Percentiles rank a stretch among this genome's conserved stretches.
phyloP scores from a whole-genome alignment of 257 asterid genomes.

The Primulina huaijiensis region DNA sequence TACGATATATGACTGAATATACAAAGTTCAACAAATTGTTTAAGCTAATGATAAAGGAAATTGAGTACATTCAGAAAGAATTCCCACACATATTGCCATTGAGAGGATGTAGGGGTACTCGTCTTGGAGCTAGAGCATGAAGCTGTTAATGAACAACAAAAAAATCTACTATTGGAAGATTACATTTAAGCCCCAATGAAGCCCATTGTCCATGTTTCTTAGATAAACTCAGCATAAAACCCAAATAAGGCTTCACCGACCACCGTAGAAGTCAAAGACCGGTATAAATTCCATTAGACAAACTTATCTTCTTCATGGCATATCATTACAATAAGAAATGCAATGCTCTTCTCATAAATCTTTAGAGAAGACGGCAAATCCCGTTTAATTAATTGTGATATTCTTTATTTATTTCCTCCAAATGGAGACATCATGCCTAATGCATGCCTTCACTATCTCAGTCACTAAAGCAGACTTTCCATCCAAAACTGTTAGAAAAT shows the following conservation, averaged over 20 bases:
- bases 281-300: neutral
- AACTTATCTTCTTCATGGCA: neutral
- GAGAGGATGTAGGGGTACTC: neutral
- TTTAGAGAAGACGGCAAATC: neutral
- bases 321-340: neutral
- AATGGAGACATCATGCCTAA: neutral
- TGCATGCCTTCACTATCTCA: constrained; percentile 10
- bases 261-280: neutral
- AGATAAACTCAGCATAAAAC: neutral
- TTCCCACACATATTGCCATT: neutral
- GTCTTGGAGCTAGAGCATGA: neutral
- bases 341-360: neutral
- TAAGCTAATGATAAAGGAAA: neutral
- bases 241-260: neutral
- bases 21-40: no score
- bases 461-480: constrained; percentile 11
- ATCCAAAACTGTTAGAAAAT: neutral
- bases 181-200: neutral
- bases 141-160: neutral
- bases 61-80: neutral
- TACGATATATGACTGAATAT: no score
- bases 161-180: neutral
- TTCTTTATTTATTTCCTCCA: neutral
- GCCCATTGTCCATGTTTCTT: neutral
- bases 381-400: neutral